Conservation (phyloP, 1,284 basidiomycete species). For the Cutaneotrichosporon cutaneum region DNA sequence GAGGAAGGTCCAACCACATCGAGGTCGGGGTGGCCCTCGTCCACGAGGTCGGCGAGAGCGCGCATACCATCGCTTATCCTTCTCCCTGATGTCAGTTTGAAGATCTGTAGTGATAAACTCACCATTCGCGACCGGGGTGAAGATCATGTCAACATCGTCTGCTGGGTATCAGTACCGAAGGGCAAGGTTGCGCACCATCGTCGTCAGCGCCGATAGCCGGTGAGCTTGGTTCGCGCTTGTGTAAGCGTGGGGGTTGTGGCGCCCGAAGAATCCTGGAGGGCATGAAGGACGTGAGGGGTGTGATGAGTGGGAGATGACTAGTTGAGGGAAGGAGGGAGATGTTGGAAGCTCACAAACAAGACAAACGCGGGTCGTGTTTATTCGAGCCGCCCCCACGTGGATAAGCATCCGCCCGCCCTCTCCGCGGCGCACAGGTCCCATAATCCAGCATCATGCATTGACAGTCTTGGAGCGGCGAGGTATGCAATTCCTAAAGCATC, state of each 20-base stretch:
- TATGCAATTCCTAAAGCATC: too few relatives aligned
- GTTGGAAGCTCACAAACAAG: constrained; percentile 1
- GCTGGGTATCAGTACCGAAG: neutral
- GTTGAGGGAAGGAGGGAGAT: neutral
- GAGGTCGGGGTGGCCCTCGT: neutral
- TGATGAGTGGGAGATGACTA: neutral
- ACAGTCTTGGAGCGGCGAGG: too few relatives aligned
- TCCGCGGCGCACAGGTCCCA: too few relatives aligned
- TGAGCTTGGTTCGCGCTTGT: neutral
- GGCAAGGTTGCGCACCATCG: neutral
- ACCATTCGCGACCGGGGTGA: constrained; percentile 10
- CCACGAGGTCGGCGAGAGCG: neutral
- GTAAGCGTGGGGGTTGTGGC: neutral
- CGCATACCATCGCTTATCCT: neutral
- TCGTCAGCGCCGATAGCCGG: neutral
- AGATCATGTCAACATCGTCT: constrained; percentile 2
- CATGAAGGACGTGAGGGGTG: neutral
- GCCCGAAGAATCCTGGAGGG: neutral
- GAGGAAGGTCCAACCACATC: neutral
- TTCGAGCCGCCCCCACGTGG: neutral
- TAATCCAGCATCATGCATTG: too few relatives aligned
- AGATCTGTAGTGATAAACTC: neutral
- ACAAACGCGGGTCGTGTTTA: neutral
- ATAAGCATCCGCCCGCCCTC: too few relatives aligned
- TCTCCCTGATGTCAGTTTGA: neutral